Base-by-base conservation (phyloP, 257 asterid genomes). In the Verbascum thapsus region DNA sequence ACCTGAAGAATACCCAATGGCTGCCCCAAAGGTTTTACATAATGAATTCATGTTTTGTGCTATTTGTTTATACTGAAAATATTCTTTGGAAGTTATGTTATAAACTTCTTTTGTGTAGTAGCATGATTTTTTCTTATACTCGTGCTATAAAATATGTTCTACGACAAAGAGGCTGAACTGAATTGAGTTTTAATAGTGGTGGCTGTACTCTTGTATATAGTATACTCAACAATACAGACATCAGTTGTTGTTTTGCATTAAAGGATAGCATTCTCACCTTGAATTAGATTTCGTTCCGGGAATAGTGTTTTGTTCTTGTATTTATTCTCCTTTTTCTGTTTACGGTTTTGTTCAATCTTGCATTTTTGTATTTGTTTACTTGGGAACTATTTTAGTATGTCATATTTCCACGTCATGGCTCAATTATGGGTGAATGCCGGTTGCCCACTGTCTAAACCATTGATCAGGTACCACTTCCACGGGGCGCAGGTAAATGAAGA, bases 1-100 rank as follows among this genome's bases (percentile, higher is more conserved):
- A 72, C 96, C 99, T 4, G 98, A 90, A 79, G 98, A 94, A 66
- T 94, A 94, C 69, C 99, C 99, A 13, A 94, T 94, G 99, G 99
- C 99, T 77, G 99, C 99, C 60, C 96, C 96, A 9, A 94, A 87
- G 95, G 98, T 85, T n/a, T n/a, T n/a, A n/a, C n/a, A 83, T 57
- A 52, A 45, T 51, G 32, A 44, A 26, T 37, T 57, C 12, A 56
- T 60, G 1, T 16, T 38, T 15, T 18, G 61, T 17, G 45, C 43
- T 39, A 49, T 32, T 15, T 72, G 8, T 44, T 30, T 55, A 30
- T 6, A n/a, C 35, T 35, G n/a, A n/a, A 10, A 53, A 58, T 19
- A 3, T 53, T 38, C 11, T 7, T 3, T 26, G 3, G 68, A 11
- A 39, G 61, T 35, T 56, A 58, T 7, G 6, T 8, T n/a, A 7